These are phyloP conservation scores for Climacium dendroides DNA, from an alignment of 225 moss, liverwort and hornwort genomes.

Conservation along the genomic window DNA sequence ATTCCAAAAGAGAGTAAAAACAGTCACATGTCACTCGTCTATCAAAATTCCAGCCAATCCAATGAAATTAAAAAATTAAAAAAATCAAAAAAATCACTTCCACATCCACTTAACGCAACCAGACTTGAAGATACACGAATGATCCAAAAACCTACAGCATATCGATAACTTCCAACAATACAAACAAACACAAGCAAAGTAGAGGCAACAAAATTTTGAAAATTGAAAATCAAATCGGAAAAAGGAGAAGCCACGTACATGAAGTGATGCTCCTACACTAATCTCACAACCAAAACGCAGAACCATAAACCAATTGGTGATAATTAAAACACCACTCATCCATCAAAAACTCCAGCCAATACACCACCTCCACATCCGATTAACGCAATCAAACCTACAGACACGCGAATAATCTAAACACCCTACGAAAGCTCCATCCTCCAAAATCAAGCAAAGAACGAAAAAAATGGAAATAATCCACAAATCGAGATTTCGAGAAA, in stretches of 20 bases:
- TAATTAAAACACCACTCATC: not conserved
- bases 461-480: not conserved
- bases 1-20: too few species aligned
- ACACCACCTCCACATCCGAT: not conserved
- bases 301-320: not conserved
- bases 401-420: not conserved
- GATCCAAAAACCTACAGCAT: not conserved
- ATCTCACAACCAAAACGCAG: not conserved
- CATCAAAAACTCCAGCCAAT: not conserved
- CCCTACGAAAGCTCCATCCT: not conserved
- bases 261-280: not conserved
- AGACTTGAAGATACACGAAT: not conserved
- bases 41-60: not conserved
- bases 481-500: not conserved
- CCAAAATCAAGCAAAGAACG: not conserved
- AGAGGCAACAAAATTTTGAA: not conserved
- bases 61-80: too few species aligned
- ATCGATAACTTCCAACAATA: not conserved
- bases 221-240: not conserved
- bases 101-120: not conserved
- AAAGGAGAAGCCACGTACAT: slow-evolving; percentile 8
- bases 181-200: not conserved
- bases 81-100: not conserved
- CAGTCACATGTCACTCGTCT: not conserved
- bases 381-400: not conserved